Base-by-base conservation (phyloP, 345 rosid genomes). In the Bruguiera sexangula region DNA sequence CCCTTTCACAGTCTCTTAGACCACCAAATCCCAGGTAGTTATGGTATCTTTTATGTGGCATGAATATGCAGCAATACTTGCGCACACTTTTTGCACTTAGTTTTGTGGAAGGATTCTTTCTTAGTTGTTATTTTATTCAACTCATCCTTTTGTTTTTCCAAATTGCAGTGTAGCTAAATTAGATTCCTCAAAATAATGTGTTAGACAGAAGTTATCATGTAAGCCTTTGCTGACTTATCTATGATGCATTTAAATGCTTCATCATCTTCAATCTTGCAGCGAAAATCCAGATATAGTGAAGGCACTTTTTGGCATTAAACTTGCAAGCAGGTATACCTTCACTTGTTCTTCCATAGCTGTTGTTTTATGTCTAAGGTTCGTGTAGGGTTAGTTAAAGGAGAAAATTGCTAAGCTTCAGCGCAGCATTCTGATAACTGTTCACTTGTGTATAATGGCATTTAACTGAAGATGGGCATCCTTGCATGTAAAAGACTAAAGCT, bases 1-100 rank as follows among this genome's bases (percentile, higher is more conserved):
- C 96, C 11, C 96, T 92, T 76, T 92, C 99, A 22, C 99, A 86
- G 79, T 87, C 97, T 66, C 89, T 95, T 37, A 76, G 87, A 77
- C 65, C 96, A 65, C 82, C 89, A 26, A 77, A 68, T 77, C 72
- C 85, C 78, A 81, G 83, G 96, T 84, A 74, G 72, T 70, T 67
- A 43, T 69, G 62, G 60, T 68, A 27, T 68, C 11, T 53, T 53
- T 51, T 66, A 67, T 76, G 13, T 61, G 36, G 67, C 26, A 32
- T 72, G 46, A 39, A 60, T 61, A 60, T 56, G 57, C 24, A 36
- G n/a, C 57, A 37, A 31, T 34, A 59, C 60, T 48, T 21, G 19
- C 31, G 61, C 50, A 20, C 22, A 19, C 4, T 2, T 62, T n/a
- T 21, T 10, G 27, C 15, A 9, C 48, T 39, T 39, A 39, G 48